Percentiles rank a stretch among this genome's conserved stretches.
Evolutionary conservation across 148 eudicot species (phyloP).

Genomic region (Persicaria tinctoria): DNA sequence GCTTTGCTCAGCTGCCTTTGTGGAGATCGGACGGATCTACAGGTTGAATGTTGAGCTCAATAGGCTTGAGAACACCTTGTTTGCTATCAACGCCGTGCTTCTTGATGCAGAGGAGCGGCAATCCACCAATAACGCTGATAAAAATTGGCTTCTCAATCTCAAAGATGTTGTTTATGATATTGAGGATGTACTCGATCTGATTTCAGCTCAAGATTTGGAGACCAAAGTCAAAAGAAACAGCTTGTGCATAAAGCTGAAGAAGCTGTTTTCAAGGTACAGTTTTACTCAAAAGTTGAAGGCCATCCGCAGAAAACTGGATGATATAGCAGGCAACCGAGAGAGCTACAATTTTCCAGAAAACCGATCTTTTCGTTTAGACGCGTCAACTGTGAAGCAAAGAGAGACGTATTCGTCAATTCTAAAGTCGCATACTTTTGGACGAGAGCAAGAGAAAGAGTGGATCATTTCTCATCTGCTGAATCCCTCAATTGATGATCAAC

Average conservation of each 20-base stretch:
- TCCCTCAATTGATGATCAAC: not conserved
- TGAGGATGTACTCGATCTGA: slow-evolving; percentile 7
- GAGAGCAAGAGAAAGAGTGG: not conserved
- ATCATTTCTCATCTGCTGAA: not conserved
- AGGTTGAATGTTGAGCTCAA: not conserved
- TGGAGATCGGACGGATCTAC: not conserved
- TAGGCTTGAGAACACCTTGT: not conserved
- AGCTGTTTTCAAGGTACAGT: not conserved
- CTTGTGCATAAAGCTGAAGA: not conserved
- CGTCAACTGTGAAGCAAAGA: not conserved
- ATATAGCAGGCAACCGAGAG: not conserved
- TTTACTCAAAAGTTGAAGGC: not conserved
- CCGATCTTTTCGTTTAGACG: not conserved
- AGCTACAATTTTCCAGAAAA: not conserved
- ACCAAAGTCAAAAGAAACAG: not conserved
- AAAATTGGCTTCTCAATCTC: not conserved
- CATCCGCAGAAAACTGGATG: not conserved
- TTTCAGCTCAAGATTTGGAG: not conserved
- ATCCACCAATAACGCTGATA: not conserved
- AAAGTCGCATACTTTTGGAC: not conserved
- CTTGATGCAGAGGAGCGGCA: slow-evolving; percentile 8
- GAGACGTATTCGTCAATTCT: slow-evolving; percentile 3
- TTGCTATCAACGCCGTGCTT: not conserved
- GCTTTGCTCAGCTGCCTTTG: slow-evolving; percentile 1
- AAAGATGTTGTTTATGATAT: slow-evolving; percentile 8